Evolutionary conservation across 73 alveolate species (phyloP), one percentile per base, ranked within the genome.

Genomic region (Uronychia setigera): DNA sequence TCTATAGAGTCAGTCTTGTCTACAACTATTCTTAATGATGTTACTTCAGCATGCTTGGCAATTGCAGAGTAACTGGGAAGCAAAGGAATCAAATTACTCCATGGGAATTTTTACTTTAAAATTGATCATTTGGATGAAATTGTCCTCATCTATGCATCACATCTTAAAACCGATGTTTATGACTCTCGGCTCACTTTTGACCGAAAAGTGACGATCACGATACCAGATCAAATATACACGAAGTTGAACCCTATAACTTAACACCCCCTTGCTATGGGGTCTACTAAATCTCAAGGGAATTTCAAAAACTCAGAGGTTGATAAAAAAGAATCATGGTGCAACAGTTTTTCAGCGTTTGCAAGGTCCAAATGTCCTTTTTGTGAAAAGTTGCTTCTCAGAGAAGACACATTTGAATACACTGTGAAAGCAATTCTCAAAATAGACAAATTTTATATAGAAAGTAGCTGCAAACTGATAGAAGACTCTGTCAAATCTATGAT

Each of bases 91-190:
- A 27, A 33, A 1, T 59, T 82, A 1, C 35, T 58, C 31, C 59
- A 31, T 33, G 89, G 83, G 27, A 82, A 82, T 82, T 82, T 82
- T 32, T 82, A 82, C 31, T 82, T 82, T 77, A 82, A 82, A 82
- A 33, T 82, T 31, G 89, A 82, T 30, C 58, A 74, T n/a, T n/a
- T 1, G 25, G 77, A 82, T 27, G 89, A 82, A 77, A 77, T 82
- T 26, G 80, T 33, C 28, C 78, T 82, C 14, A 29, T 82, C 32
- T 82, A 31, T 29, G 89, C 83, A 0, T 58, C 78, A 13, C 32
- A 82, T 33, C 34, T 82, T 57, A 82, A 82, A 74, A 33, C 78
- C 58, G 78, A 60, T 26, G 34, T 60, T 1, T 58, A 26, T 58
- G 77, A 58, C 31, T 0, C 60, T 1, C 30, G 78, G 1, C 59